Percentiles rank a stretch among this genome's conserved stretches.
phyloP scores from a whole-genome alignment of 164 flowering plant genomes.

The Vitis rupestris region DNA sequence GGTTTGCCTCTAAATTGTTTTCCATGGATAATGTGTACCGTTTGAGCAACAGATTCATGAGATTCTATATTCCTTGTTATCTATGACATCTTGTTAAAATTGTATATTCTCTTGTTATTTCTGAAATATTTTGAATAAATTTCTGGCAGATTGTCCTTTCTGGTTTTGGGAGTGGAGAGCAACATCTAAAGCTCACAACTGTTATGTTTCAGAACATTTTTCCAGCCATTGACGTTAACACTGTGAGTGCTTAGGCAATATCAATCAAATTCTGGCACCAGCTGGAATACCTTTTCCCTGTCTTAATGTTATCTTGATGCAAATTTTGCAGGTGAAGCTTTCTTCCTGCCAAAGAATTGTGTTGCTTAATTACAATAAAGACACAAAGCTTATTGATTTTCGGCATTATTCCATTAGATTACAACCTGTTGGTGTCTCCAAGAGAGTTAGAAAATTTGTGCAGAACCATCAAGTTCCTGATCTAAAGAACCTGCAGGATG shows the following conservation, averaged over 20 bases:
- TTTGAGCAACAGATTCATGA: too few species aligned
- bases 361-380: conserved; percentile 83
- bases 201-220: conserved; percentile 92
- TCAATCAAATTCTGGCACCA: background rate
- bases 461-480: conserved; percentile 92
- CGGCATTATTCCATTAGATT: conserved; percentile 91
- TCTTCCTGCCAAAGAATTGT: conserved; percentile 90
- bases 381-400: conserved; percentile 85
- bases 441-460: conserved; percentile 82
- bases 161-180: conserved; percentile 85
- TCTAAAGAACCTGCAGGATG: conserved; percentile 83
- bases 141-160: conserved; percentile 85
- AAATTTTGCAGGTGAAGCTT: conserved; percentile 67
- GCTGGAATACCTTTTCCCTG: background rate
- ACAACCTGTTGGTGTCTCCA: conserved; percentile 92
- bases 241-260: conserved; percentile 48
- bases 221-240: conserved; percentile 88
- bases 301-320: background rate
- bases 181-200: conserved; percentile 81
- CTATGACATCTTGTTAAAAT: background rate
- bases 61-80: too few species aligned
- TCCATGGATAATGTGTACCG: too few species aligned
- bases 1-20: too few species aligned
- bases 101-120: background rate
- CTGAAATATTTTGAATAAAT: conserved; percentile 1